Base-by-base conservation (phyloP, 2,329 filamentous ascomycete genomes). In the Rhytidhysteron rufulum region DNA sequence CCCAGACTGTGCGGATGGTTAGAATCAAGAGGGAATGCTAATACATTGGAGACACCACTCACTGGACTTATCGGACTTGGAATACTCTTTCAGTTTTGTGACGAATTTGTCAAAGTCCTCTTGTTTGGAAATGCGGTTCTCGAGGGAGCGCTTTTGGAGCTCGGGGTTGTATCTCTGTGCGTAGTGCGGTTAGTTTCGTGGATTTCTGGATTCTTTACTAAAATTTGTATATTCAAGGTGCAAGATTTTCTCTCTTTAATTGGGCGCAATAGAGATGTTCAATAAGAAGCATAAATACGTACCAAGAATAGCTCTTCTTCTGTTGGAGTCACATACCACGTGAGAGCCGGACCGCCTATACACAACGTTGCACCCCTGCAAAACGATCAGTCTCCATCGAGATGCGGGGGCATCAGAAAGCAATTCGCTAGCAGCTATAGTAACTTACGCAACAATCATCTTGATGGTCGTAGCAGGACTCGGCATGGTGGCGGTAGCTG, bases 91-190 rank as follows among this genome's bases (percentile, higher is more conserved):
- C 61, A 98, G 68, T 54, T 83, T 82, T 35, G 61, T 77, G 20
- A 96, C 86, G 58, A 95, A 97, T 41, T 89, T 79, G 60, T 96
- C 86, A 55, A 95, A 95, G 43, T 96, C 89, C 66, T 90, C 78
- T 59, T 93, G 81, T 44, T 79, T 79, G 62, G 85, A 80, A 42
- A 84, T 75, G 15, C 88, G 79, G 43, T 83, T 79, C 65, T 90
- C 89, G n/a, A 95, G 71, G 47, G 86, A 89, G 58, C 86, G 80
- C 65, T 87, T 86, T 62, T 93, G 86, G n/a, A 98, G 78, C 24
- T 97, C 93, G 1, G 91, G 91, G 66, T 91, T 97, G 72, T 97
- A 97, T 67, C 78, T 82, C 71, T 88, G 49, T 21, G 31, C 29
- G 24, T 21, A 13, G 34, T 41, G 18, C 34, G 22, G 18, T 31